Conservation (phyloP, 352 stramenopile genomes). For the Phytophthora pistaciae region DNA sequence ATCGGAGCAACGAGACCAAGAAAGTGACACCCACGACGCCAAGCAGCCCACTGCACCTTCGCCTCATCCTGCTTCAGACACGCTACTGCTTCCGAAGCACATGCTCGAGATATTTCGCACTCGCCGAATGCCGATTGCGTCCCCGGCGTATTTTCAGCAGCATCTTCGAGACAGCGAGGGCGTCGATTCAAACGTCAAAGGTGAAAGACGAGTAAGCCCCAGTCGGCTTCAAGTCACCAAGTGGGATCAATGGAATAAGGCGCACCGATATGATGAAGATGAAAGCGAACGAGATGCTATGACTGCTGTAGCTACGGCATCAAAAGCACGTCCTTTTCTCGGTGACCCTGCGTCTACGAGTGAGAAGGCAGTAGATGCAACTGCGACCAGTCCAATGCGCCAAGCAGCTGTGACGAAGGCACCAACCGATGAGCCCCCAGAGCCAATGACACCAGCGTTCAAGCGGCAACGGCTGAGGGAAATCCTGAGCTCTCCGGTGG, state of each 20-base stretch:
- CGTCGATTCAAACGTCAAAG: neutral
- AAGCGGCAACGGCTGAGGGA: conserved; percentile 69
- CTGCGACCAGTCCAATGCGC: conserved; percentile 5
- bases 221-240: conserved; percentile 45
- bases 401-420: conserved; percentile 6
- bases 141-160: conserved; percentile 57
- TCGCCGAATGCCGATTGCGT: conserved; percentile 74
- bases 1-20: conserved; percentile 9
- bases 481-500: conserved; percentile 69
- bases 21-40: neutral
- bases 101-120: conserved; percentile 81
- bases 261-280: conserved; percentile 18
- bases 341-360: neutral
- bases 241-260: conserved; percentile 54
- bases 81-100: conserved; percentile 62
- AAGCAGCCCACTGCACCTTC: neutral
- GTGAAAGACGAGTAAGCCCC: neutral
- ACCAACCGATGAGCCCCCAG: conserved; percentile 5
- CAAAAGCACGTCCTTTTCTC: conserved; percentile 5
- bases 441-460: conserved; percentile 50
- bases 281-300: conserved; percentile 35
- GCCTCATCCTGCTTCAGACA: conserved; percentile 22
- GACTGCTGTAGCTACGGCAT: conserved; percentile 10
- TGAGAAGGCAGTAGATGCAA: neutral
- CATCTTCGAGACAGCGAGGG: conserved; percentile 46